Evolutionary conservation across 306 rosid species (phyloP).

Genomic region (Cercis canadensis): DNA sequence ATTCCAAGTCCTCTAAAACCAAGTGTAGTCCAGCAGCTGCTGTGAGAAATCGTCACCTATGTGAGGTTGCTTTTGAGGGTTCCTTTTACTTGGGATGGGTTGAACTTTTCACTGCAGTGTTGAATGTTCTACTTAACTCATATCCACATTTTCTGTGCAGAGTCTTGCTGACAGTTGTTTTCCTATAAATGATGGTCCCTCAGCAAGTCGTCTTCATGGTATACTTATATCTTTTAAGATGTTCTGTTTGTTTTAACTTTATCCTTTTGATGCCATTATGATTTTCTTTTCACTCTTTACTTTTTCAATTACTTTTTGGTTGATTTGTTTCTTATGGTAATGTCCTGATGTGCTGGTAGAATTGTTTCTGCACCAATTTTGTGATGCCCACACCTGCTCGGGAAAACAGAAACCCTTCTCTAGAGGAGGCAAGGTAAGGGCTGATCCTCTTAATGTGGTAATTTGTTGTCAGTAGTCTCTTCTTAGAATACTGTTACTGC

Average conservation of each 20-base stretch:
- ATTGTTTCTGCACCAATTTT: conserved; percentile 89
- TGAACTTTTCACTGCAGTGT: not conserved
- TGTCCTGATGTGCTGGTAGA: conserved; percentile 54
- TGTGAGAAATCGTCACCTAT: conserved; percentile 79
- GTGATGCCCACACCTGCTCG: conserved; percentile 89
- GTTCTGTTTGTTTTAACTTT: conserved; percentile 17
- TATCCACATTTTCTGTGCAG: conserved; percentile 48
- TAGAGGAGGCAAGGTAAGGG: conserved; percentile 85
- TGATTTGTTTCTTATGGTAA: conserved; percentile 37
- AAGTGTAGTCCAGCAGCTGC: conserved; percentile 88
- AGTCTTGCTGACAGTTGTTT: conserved; percentile 85
- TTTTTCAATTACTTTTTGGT: conserved; percentile 13
- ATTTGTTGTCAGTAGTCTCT: conserved; percentile 21
- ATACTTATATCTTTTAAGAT: conserved; percentile 32
- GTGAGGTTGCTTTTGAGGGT: conserved; percentile 77
- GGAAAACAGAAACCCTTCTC: conserved; percentile 80
- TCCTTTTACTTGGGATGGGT: conserved; percentile 12
- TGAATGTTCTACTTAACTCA: conserved; percentile 29
- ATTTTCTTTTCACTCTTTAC: not conserved
- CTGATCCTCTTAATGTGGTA: conserved; percentile 24
- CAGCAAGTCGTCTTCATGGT: conserved; percentile 90
- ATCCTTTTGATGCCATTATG: conserved; percentile 3
- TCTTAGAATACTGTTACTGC: conserved; percentile 18
- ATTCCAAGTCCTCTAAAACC: conserved; percentile 64
- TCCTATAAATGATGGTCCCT: conserved; percentile 65